A percentile compares a stretch with the other conserved stretches of the same genome.
Conservation (phyloP, 1,284 basidiomycete species). For the Nidula niveotomentosa region DNA sequence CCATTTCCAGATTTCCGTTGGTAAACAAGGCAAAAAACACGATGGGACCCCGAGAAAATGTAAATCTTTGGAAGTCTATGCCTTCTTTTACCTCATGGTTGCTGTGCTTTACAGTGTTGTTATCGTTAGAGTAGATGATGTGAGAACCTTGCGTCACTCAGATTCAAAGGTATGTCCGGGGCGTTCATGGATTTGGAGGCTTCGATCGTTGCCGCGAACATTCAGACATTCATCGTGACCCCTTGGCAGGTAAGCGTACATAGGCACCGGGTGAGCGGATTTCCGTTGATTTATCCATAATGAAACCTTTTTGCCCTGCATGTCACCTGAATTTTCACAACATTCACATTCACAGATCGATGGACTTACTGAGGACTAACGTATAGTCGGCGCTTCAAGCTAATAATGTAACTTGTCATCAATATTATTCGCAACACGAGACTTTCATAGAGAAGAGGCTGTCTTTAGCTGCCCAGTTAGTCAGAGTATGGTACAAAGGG, state of each 20-base stretch:
- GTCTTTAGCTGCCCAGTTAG: background rate
- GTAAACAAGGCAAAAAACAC: background rate
- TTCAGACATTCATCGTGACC: background rate
- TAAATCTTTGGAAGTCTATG: background rate
- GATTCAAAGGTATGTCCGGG: too few relatives aligned
- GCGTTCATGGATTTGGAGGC: too few relatives aligned
- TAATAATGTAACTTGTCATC: background rate
- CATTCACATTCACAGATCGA: background rate
- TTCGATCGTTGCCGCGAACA: background rate
- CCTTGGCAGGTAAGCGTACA: background rate
- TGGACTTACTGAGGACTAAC: too few relatives aligned
- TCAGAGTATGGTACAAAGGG: too few relatives aligned
- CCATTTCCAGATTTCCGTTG: constrained; percentile 6
- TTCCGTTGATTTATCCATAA: too few relatives aligned
- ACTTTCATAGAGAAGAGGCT: constrained; percentile 2
- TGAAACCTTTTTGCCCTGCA: background rate
- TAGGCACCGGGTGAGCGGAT: too few relatives aligned
- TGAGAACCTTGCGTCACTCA: background rate
- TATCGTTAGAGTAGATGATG: background rate
- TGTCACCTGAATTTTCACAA: background rate
- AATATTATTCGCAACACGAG: constrained; percentile 1
- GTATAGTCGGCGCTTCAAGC: too few relatives aligned
- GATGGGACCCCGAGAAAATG: constrained; percentile 3
- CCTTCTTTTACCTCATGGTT: constrained; percentile 30
- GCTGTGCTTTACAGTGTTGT: constrained; percentile 3